Percentiles rank a stretch among this genome's conserved stretches.
These are phyloP conservation scores for Dentipellis fragilis DNA, from an alignment of 768 basidiomycete species.

Conservation along the genomic window DNA sequence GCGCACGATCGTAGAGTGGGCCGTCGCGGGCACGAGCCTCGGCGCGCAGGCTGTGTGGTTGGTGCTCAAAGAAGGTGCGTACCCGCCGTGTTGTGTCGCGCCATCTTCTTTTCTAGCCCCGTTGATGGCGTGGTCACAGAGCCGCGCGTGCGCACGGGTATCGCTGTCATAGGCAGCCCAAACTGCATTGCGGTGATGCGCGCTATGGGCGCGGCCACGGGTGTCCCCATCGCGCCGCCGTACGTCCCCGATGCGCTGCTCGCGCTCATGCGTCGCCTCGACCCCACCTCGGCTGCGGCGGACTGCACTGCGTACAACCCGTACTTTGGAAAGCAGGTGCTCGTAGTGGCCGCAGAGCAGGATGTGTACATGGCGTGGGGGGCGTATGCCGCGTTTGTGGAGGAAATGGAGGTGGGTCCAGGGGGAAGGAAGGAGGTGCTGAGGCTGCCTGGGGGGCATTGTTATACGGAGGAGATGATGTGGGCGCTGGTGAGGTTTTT, in stretches of 20 bases:
- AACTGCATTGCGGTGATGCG: slow-evolving; percentile 51
- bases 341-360: slow-evolving; percentile 52
- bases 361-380: slow-evolving; percentile 28
- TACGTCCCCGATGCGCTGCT: slow-evolving; percentile 47
- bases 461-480: slow-evolving; percentile 27
- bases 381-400: slow-evolving; percentile 21
- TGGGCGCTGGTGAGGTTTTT: slow-evolving; percentile 14
- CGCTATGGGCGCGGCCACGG: slow-evolving; percentile 38
- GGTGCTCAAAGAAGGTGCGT: slow-evolving; percentile 38
- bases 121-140: slow-evolving; percentile 18
- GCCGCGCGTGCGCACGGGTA: slow-evolving; percentile 30
- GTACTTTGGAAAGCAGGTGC: slow-evolving; percentile 61
- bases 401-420: slow-evolving; percentile 17
- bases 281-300: slow-evolving; percentile 37
- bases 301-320: slow-evolving; percentile 36
- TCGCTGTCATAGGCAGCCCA: slow-evolving; percentile 57
- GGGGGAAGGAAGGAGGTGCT: slow-evolving; percentile 24
- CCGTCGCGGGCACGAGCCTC: slow-evolving; percentile 65
- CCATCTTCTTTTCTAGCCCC: neutral
- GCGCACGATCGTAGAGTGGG: slow-evolving; percentile 54
- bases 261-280: slow-evolving; percentile 32
- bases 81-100: too few species aligned
- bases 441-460: slow-evolving; percentile 25
- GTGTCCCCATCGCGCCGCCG: slow-evolving; percentile 37
- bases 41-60: slow-evolving; percentile 85